phyloP scores from a whole-genome alignment of 768 basidiomycete genomes.

The Leccinellum luteum region DNA sequence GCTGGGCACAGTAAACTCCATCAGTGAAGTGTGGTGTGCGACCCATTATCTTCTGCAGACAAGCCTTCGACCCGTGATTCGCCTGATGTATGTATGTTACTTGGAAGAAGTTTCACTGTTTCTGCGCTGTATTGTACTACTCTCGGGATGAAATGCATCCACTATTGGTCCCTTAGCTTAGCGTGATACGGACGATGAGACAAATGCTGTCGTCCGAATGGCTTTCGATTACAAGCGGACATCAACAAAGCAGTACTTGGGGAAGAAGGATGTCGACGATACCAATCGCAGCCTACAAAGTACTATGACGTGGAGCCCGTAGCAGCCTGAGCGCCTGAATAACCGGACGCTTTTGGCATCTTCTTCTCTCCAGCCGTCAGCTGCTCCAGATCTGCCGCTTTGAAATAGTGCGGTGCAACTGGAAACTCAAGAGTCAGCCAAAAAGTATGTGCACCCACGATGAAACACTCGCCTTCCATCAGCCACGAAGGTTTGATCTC shows the following conservation, averaged over 20 bases:
- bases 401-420: slow-evolving; percentile 99
- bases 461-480: slow-evolving; percentile 67
- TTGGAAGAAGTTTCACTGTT: background rate
- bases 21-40: background rate
- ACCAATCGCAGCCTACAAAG: background rate
- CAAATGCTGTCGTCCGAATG: background rate
- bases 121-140: background rate
- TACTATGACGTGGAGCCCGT: slow-evolving; percentile 9
- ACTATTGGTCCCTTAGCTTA: too few species aligned
- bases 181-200: too few species aligned
- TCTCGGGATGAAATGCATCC: background rate
- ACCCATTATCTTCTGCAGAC: background rate
- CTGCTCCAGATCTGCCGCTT: slow-evolving; percentile 77
- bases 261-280: background rate
- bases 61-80: background rate
- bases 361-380: slow-evolving; percentile 82
- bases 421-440: slow-evolving; percentile 3
- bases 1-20: slow-evolving; percentile 46
- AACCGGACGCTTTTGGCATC: slow-evolving; percentile 78
- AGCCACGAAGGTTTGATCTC: slow-evolving; percentile 97
- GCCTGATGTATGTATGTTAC: slow-evolving; percentile 5
- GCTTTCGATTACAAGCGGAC: slow-evolving; percentile 2
- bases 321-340: slow-evolving; percentile 18
- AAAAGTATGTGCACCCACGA: background rate
- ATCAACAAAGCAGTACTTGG: background rate